These are phyloP conservation scores for Neospora caninum DNA, from an alignment of 169 alveolate species.

Conservation along the genomic window DNA sequence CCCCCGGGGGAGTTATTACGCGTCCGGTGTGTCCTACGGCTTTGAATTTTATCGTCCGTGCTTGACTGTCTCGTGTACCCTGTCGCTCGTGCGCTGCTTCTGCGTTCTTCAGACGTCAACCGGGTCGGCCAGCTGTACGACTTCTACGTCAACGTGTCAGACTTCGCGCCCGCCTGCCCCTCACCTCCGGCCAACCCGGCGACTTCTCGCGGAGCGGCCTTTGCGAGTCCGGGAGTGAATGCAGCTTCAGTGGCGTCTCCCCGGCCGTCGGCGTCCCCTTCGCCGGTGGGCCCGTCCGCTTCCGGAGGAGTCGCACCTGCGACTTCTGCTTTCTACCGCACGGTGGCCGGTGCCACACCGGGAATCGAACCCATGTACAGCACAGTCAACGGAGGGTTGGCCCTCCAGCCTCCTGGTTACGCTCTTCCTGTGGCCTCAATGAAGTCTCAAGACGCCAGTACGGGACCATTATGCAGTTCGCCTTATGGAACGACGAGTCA, in stretches of 20 bases:
- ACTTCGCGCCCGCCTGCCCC: conserved; percentile 25
- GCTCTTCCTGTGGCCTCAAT: not conserved
- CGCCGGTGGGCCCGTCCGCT: not conserved
- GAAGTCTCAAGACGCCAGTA: not conserved
- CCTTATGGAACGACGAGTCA: not conserved
- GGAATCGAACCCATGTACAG: conserved; percentile 18
- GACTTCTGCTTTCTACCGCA: not conserved
- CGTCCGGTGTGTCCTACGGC: too few relatives aligned
- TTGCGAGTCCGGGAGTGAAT: not conserved
- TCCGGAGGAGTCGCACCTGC: not conserved
- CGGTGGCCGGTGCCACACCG: conserved; percentile 6
- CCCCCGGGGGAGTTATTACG: too few relatives aligned
- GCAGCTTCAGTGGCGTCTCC: not conserved
- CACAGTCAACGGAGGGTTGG: not conserved
- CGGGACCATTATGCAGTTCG: not conserved
- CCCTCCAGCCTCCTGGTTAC: not conserved
- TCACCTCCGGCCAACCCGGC: not conserved
- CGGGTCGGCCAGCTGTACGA: conserved; percentile 69
- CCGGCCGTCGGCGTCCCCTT: not conserved
- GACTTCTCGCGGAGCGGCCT: not conserved
- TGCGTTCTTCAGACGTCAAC: conserved; percentile 48
- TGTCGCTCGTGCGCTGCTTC: too few relatives aligned
- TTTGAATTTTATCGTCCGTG: too few relatives aligned
- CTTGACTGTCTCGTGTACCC: too few relatives aligned
- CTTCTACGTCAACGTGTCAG: conserved; percentile 57